Percentiles rank a stretch among this genome's conserved stretches.
Conservation (phyloP, 176 grass and related monocot species). For the Pharus latifolius region DNA sequence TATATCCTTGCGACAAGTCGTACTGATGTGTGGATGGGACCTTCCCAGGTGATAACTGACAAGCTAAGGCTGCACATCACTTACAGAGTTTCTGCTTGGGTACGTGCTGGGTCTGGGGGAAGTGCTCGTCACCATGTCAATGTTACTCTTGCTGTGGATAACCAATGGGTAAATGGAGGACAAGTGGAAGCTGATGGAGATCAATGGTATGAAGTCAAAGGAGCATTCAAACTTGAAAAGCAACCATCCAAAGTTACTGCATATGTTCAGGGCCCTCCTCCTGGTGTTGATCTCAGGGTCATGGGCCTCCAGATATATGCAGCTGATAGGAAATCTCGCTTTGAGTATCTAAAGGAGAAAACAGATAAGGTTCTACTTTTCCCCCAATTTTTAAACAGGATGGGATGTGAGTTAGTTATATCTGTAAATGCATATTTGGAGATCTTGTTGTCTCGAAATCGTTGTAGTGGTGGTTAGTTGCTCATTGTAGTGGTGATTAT, state of each 20-base stretch:
- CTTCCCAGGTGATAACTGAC: slow-evolving; percentile 85
- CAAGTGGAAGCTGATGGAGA: slow-evolving; percentile 46
- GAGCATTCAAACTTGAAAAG: slow-evolving; percentile 68
- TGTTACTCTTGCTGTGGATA: slow-evolving; percentile 69
- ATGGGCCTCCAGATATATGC: slow-evolving; percentile 54
- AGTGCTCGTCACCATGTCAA: slow-evolving; percentile 64
- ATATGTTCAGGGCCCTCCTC: slow-evolving; percentile 55
- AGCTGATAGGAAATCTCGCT: slow-evolving; percentile 46
- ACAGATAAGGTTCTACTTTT: slow-evolving; percentile 53
- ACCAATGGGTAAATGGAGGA: slow-evolving; percentile 63
- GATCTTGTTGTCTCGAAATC: background rate
- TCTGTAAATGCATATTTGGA: background rate
- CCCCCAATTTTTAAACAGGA: background rate
- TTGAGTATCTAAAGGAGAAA: slow-evolving; percentile 55
- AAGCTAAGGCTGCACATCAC: slow-evolving; percentile 71
- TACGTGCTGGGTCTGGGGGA: slow-evolving; percentile 53
- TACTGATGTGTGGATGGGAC: slow-evolving; percentile 89
- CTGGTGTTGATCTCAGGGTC: slow-evolving; percentile 64
- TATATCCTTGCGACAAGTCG: slow-evolving; percentile 62
- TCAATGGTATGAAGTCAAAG: slow-evolving; percentile 75
- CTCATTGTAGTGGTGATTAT: background rate
- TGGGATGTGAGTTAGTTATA: background rate
- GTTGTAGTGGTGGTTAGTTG: background rate
- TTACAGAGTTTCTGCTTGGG: slow-evolving; percentile 82
- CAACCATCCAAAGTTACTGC: slow-evolving; percentile 48